Evolutionary conservation across 148 eudicot genomes (phyloP).

Genomic region (Rhododendron williamsianum): DNA sequence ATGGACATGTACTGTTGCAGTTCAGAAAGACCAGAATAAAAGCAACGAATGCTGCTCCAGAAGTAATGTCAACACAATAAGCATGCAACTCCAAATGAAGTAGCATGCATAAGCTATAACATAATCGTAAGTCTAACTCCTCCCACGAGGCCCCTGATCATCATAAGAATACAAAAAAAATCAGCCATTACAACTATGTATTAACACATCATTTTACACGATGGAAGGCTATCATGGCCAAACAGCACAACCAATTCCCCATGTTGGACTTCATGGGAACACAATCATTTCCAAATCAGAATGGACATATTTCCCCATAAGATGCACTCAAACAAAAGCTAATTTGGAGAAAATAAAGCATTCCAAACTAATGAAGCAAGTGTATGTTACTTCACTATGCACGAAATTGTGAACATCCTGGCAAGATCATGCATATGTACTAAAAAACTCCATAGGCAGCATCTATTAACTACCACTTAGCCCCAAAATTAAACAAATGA

Average conservation of each 20-base stretch:
- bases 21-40: background rate
- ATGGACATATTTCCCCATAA: background rate
- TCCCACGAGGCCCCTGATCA: conserved; percentile 17
- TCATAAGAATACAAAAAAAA: background rate
- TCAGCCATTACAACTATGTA: too few species aligned
- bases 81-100: background rate
- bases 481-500: background rate
- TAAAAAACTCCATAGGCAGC: background rate
- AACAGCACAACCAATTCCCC: background rate
- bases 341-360: background rate
- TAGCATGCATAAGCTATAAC: background rate
- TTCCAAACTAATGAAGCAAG: background rate
- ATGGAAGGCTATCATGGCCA: background rate
- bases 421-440: background rate
- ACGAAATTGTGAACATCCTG: background rate
- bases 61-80: background rate
- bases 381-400: background rate
- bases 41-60: background rate
- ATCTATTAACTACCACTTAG: background rate
- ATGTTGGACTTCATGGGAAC: background rate
- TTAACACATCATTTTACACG: too few species aligned
- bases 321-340: background rate
- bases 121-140: conserved; percentile 31
- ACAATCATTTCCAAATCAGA: background rate
- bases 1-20: background rate